Conservation (phyloP, 169 alveolate species). For the Plasmodium coatneyi region DNA sequence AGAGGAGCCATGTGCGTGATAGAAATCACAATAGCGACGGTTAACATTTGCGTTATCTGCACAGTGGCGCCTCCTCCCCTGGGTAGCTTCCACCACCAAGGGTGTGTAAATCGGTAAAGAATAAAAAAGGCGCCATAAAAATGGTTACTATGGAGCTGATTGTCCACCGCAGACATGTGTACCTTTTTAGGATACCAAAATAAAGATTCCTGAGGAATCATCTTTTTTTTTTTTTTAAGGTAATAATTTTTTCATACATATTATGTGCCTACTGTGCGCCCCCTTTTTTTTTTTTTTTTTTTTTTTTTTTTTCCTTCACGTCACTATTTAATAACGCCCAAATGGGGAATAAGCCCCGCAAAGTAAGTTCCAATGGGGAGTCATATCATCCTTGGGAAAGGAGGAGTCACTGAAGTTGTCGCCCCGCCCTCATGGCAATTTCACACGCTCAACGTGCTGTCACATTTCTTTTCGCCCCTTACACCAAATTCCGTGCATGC, state of each 20-base stretch:
- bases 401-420: not conserved
- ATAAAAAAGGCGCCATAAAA: not conserved
- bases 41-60: not conserved
- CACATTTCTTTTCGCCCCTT: not conserved
- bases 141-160: not conserved
- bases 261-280: not conserved
- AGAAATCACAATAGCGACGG: not conserved
- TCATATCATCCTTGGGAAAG: not conserved
- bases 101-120: not conserved
- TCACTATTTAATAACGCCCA: not conserved
- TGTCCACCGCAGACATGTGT: not conserved
- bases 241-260: not conserved
- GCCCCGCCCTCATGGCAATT: not conserved
- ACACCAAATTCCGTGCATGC: not conserved
- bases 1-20: not conserved
- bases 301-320: not conserved
- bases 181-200: not conserved
- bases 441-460: not conserved
- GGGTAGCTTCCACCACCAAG: not conserved
- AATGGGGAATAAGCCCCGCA: not conserved
- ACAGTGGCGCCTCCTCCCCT: not conserved
- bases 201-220: not conserved
- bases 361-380: not conserved
- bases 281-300: no score
- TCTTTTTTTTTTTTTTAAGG: not conserved